These are phyloP conservation scores for Hyaloscypha bicolor DNA, from an alignment of 495 filamentous ascomycete species.

Conservation along the genomic window DNA sequence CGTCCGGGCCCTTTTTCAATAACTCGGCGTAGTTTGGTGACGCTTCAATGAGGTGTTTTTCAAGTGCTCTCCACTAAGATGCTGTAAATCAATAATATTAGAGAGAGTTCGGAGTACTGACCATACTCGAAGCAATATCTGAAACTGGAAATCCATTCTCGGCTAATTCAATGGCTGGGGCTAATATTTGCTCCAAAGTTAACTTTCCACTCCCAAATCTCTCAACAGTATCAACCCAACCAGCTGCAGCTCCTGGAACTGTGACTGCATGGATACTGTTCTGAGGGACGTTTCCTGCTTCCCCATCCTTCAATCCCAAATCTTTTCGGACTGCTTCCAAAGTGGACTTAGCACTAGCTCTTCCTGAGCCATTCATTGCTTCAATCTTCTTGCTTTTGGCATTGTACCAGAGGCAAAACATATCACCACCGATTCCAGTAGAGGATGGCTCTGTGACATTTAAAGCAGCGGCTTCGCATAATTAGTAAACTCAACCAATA, in stretches of 20 bases:
- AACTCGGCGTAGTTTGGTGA: conserved; percentile 86
- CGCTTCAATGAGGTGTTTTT: conserved; percentile 61
- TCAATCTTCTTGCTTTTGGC: conserved; percentile 78
- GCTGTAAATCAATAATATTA: conserved; percentile 1
- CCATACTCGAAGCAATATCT: conserved; percentile 71
- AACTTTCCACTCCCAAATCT: conserved; percentile 90
- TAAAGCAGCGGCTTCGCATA: conserved; percentile 69
- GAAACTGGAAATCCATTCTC: conserved; percentile 91
- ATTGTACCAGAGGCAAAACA: conserved; percentile 96
- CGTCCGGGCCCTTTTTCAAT: conserved; percentile 74
- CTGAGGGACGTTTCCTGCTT: conserved; percentile 69
- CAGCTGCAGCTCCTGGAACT: conserved; percentile 87
- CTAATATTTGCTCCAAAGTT: conserved; percentile 73
- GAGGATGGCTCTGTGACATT: conserved; percentile 93
- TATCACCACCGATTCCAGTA: conserved; percentile 97
- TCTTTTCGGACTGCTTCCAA: conserved; percentile 69
- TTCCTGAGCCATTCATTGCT: conserved; percentile 89
- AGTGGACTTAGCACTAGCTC: conserved; percentile 69
- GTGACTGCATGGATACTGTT: conserved; percentile 78
- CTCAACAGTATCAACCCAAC: conserved; percentile 92
- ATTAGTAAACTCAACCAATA: conserved; percentile 8
- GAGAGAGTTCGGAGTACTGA: conserved; percentile 45
- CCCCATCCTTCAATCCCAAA: conserved; percentile 65
- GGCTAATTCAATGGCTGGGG: conserved; percentile 81
- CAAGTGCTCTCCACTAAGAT: conserved; percentile 66